Base-by-base conservation (phyloP, 2,329 filamentous ascomycete species). In the Bipolaris cookei region DNA sequence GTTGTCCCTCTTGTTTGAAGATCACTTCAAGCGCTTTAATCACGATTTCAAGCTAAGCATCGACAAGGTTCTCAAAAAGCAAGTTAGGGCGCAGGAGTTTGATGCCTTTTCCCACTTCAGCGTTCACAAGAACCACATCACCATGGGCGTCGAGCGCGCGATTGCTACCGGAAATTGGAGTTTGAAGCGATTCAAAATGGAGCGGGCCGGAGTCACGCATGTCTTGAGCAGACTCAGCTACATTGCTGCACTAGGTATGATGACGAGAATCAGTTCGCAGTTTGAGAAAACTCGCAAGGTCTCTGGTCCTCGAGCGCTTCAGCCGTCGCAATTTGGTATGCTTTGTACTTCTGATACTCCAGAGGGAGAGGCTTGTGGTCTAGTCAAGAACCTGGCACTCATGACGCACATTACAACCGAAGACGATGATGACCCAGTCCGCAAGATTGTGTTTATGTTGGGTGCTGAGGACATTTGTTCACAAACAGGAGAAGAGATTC, bases 331-430 rank as follows among this genome's bases (percentile, higher is more conserved):
- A 67, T 99, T 97, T 80, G 95, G 95, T 67, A 97, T 99, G 93
- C 83, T 99, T 52, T 99, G 95, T 74, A 90, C 93, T 0, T 96
- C 95, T 10, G 95, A 99, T 82, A 99, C 95, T 0, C 95, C 95
- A 6, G 95, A 99, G 88, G 95, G 95, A 79, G 95, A 99, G 81
- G 93, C 95, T 10, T 99, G 95, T 79, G 95, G 95, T 83, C 80
- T 99, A 55, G 93, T 99, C 67, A 99, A 99, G 83, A 99, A 99
- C 72, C 79, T 99, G 80, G 95, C 95, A 7, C 82, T 99, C 55
- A 99, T 99, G 95, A 99, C 96, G 49, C 96, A 99, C 72, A 98
- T 99, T 67, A 99, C 95, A 0, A 99, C 95, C 1, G 92, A 97
- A 63, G 92, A 96, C 54, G 92, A 97, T 54, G 95, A 98, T 73